These are phyloP conservation scores for Coffea humblotiana DNA, from an alignment of 305 asterid genomes.

Conservation along the genomic window DNA sequence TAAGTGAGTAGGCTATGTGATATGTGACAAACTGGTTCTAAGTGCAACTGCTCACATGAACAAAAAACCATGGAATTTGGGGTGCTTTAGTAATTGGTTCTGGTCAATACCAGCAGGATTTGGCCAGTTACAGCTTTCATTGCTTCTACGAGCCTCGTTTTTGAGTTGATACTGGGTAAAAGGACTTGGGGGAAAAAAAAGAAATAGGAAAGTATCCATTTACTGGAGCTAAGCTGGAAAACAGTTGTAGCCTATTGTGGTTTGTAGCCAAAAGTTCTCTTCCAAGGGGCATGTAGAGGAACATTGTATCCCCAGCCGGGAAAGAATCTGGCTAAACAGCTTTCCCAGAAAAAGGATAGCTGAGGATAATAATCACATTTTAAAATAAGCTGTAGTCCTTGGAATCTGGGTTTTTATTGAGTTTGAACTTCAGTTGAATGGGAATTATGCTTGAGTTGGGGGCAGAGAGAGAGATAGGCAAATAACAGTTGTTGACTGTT, in stretches of 20 bases:
- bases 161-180: background rate
- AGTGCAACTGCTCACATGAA: background rate
- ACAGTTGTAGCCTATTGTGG: background rate
- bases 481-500: too few relatives aligned
- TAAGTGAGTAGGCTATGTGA: background rate
- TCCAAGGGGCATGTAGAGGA: background rate
- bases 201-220: background rate
- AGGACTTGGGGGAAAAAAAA: background rate
- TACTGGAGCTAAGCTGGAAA: background rate
- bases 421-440: background rate
- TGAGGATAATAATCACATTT: background rate
- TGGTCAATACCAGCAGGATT: background rate
- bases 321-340: background rate
- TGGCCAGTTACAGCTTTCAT: background rate
- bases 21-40: background rate
- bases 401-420: background rate
- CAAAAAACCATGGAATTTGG: background rate
- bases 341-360: background rate
- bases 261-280: background rate
- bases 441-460: background rate
- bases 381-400: too few relatives aligned
- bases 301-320: too few relatives aligned
- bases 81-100: background rate
- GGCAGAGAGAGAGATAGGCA: background rate
- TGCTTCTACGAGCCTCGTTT: background rate